Percentiles rank a stretch among this genome's conserved stretches.
These are phyloP conservation scores for Apiospora saccharicola DNA, from an alignment of 2,329 filamentous ascomycete genomes.

Conservation along the genomic window DNA sequence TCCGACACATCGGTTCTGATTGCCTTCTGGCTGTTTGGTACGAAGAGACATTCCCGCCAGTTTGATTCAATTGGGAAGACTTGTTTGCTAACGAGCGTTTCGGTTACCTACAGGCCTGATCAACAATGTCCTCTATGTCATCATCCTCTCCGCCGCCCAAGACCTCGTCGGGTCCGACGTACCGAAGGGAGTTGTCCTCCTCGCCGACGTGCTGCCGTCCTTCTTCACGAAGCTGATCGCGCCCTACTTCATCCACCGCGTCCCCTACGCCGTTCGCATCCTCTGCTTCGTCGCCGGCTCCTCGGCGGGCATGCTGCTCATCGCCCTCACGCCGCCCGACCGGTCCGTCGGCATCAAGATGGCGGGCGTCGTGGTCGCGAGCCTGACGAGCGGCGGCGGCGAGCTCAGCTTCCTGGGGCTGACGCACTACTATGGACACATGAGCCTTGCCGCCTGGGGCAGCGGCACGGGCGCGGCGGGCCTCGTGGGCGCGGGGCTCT, in stretches of 20 bases:
- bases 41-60: slow-evolving; percentile 29
- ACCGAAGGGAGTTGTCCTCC: slow-evolving; percentile 90
- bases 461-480: slow-evolving; percentile 92
- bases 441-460: slow-evolving; percentile 89
- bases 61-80: background rate
- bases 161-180: slow-evolving; percentile 88
- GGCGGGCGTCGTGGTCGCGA: slow-evolving; percentile 83
- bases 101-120: slow-evolving; percentile 71
- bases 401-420: slow-evolving; percentile 91
- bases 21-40: slow-evolving; percentile 96
- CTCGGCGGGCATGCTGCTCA: slow-evolving; percentile 84
- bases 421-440: slow-evolving; percentile 90
- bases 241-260: slow-evolving; percentile 90
- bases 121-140: slow-evolving; percentile 97
- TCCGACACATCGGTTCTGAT: slow-evolving; percentile 75
- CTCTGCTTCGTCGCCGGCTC: slow-evolving; percentile 78
- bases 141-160: slow-evolving; percentile 93
- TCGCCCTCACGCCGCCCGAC: slow-evolving; percentile 77
- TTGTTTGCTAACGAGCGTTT: background rate
- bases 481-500: slow-evolving; percentile 84
- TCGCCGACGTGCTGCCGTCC: slow-evolving; percentile 90
- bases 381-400: slow-evolving; percentile 83
- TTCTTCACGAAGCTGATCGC: slow-evolving; percentile 88
- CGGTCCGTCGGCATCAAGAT: slow-evolving; percentile 77
- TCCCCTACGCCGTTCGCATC: slow-evolving; percentile 82